Percentiles rank a stretch among this genome's conserved stretches.
These are phyloP conservation scores for Sorghum bicolor DNA, from an alignment of 176 grass and related monocot species.

Conservation along the genomic window Sorghum_bicolor_NCBIv3 NC_012870.2:71230501-71231000, in stretches of 20 bases:
- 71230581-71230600: too few species aligned
- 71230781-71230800: not conserved
- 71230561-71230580: conserved; percentile 1
- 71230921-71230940: not conserved
- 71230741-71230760: not conserved
- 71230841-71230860: not conserved
- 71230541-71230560: not conserved
- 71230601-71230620: not conserved
- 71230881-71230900: not conserved
- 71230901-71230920: not conserved
- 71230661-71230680: not conserved
- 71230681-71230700: not conserved
- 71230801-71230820: not conserved
- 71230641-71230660: not conserved
- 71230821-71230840: not conserved
- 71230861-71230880: not conserved
- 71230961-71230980: not conserved
- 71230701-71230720: not conserved
- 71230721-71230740: not conserved
- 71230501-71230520: not conserved
- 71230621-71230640: not conserved
- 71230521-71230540: not conserved
- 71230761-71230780: not conserved
- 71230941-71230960: not conserved
- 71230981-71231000: not conserved